Evolutionary conservation across 2,329 filamentous ascomycete genomes (phyloP).

Genomic region (Fusarium tupiense): DNA sequence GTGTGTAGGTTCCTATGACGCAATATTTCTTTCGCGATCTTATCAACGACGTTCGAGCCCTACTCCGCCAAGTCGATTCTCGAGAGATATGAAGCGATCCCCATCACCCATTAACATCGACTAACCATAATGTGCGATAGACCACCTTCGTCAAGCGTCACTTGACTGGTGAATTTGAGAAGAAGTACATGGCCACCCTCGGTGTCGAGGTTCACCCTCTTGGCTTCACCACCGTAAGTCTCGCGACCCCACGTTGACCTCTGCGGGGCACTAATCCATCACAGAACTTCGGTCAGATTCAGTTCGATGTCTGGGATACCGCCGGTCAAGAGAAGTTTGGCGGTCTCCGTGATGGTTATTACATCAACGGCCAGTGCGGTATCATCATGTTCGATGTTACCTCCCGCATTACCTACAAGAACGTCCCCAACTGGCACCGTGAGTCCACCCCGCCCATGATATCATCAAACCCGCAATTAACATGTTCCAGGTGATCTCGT

Average conservation of each 20-base stretch:
- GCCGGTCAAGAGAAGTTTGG: conserved; percentile 99
- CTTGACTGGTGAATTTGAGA: conserved; percentile 99
- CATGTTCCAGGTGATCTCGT: conserved; percentile 83
- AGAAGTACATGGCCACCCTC: conserved; percentile 99
- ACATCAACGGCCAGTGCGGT: conserved; percentile 99
- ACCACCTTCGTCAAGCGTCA: conserved; percentile 99
- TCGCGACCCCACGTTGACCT: conserved; percentile 35
- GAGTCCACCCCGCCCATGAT: conserved; percentile 56
- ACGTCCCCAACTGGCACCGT: conserved; percentile 99
- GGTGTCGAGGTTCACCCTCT: conserved; percentile 99
- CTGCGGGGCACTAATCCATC: conserved; percentile 44
- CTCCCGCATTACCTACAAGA: conserved; percentile 99
- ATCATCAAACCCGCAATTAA: conserved; percentile 23
- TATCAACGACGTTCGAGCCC: conserved; percentile 32
- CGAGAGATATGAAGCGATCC: conserved; percentile 19
- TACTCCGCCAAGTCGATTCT: conserved; percentile 37
- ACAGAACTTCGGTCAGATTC: conserved; percentile 93
- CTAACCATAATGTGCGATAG: conserved; percentile 59
- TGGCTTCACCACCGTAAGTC: conserved; percentile 93
- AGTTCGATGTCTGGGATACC: conserved; percentile 99
- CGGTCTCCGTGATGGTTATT: conserved; percentile 99
- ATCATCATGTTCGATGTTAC: conserved; percentile 99
- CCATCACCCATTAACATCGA: conserved; percentile 15
- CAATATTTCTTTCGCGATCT: conserved; percentile 32
- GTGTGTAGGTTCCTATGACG: conserved; percentile 58